Evolutionary conservation across 2,329 filamentous ascomycete species (phyloP).

Genomic region (Samsoniella hepiali): DNA sequence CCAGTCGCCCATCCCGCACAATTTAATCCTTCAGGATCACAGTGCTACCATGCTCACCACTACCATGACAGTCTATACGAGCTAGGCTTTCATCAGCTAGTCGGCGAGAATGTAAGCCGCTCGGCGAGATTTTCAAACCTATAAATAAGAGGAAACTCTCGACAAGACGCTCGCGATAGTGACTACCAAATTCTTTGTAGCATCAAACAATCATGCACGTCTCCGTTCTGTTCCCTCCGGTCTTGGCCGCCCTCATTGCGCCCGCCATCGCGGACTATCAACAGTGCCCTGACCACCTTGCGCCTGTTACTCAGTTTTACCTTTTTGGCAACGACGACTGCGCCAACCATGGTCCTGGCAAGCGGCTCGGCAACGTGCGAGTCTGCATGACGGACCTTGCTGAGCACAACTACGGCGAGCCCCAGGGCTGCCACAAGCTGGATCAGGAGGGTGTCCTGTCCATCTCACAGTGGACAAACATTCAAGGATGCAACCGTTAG

Average conservation of each 20-base stretch:
- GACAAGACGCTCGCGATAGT: not conserved
- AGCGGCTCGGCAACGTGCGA: conserved; percentile 1
- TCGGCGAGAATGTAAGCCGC: not conserved
- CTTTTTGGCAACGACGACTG: conserved; percentile 4
- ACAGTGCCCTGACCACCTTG: conserved; percentile 5
- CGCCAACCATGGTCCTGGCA: not conserved
- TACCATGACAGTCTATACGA: not conserved
- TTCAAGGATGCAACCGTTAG: conserved; percentile 13
- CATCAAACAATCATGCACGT: not conserved
- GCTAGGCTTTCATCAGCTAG: not conserved
- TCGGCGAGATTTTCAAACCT: not conserved
- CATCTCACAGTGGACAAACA: conserved; percentile 13
- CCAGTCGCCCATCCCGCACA: not conserved
- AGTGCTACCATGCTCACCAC: not conserved
- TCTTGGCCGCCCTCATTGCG: conserved; percentile 6
- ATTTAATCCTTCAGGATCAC: conserved; percentile 9
- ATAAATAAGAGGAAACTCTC: not conserved
- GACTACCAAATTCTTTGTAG: not conserved
- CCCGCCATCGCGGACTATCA: not conserved
- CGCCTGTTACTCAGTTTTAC: conserved; percentile 11
- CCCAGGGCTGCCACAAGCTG: conserved; percentile 12
- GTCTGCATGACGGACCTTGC: conserved; percentile 11
- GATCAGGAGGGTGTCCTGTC: conserved; percentile 3
- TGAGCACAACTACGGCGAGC: conserved; percentile 14
- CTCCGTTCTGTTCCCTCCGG: not conserved